Evolutionary conservation across 2,329 filamentous ascomycete genomes (phyloP).

Genomic region (Beauveria caledonica): DNA sequence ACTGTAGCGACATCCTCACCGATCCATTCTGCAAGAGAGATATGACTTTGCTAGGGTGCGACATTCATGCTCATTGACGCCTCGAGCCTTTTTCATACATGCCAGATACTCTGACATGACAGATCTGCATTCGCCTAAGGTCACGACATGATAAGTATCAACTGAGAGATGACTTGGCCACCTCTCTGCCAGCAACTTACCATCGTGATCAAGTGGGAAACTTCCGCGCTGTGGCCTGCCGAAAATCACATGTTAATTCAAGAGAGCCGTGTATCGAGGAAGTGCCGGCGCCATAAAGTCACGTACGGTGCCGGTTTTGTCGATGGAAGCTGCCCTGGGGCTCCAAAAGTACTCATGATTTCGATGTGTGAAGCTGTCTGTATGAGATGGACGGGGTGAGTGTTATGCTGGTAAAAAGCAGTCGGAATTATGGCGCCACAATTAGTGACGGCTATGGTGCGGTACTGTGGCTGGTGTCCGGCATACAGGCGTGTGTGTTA

Average conservation of each 20-base stretch:
- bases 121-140: conserved; percentile 78
- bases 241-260: background rate
- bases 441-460: background rate
- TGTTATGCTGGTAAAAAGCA: background rate
- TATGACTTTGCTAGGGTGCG: conserved; percentile 82
- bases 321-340: conserved; percentile 58
- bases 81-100: conserved; percentile 77
- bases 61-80: conserved; percentile 81
- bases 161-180: background rate
- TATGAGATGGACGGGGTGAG: conserved; percentile 1
- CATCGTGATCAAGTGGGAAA: conserved; percentile 94
- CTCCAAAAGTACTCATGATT: conserved; percentile 58
- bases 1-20: conserved; percentile 44
- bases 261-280: background rate
- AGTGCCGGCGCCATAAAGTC: conserved; percentile 14
- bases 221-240: conserved; percentile 78
- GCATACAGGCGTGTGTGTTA: background rate
- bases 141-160: background rate
- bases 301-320: conserved; percentile 60
- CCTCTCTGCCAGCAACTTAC: conserved; percentile 21
- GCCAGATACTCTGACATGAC: conserved; percentile 78
- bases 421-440: conserved; percentile 5
- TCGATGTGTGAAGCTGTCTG: background rate
- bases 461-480: background rate
- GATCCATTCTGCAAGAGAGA: conserved; percentile 87